These are phyloP conservation scores for Heimioporus sp. DNA, from an alignment of 768 basidiomycete genomes.

Conservation along the genomic window DNA sequence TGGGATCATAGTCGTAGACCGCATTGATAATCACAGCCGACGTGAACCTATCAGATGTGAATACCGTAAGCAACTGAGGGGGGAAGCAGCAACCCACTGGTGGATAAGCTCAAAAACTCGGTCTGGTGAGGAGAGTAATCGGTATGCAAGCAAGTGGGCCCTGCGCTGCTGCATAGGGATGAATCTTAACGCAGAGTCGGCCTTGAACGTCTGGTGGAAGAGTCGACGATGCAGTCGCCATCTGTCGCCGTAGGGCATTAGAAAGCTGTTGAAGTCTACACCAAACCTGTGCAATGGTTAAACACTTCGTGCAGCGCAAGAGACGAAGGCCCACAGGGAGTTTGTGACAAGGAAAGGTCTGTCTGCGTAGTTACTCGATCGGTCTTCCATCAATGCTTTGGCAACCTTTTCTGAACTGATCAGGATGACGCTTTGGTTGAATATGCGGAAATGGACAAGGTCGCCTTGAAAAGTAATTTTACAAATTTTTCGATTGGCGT, in stretches of 20 bases:
- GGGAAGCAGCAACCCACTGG: slow-evolving; percentile 19
- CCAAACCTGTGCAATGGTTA: neutral
- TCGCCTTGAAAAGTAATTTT: slow-evolving; percentile 2
- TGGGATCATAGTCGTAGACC: slow-evolving; percentile 15
- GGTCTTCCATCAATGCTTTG: slow-evolving; percentile 37
- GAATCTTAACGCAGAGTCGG: slow-evolving; percentile 17
- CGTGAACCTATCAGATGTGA: slow-evolving; percentile 6
- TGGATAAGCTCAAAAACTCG: slow-evolving; percentile 31
- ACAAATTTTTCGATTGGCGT: neutral
- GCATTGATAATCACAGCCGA: slow-evolving; percentile 13
- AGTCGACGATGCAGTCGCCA: slow-evolving; percentile 26
- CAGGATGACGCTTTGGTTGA: slow-evolving; percentile 22
- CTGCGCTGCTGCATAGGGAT: slow-evolving; percentile 27
- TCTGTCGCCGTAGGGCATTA: slow-evolving; percentile 20
- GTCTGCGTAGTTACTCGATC: slow-evolving; percentile 37
- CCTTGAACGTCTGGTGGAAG: slow-evolving; percentile 16
- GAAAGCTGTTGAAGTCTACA: slow-evolving; percentile 14
- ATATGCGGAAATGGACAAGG: neutral
- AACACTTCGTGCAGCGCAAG: neutral
- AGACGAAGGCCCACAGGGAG: neutral
- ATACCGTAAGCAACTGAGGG: neutral
- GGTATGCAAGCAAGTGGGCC: slow-evolving; percentile 29
- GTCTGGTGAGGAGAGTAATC: slow-evolving; percentile 32
- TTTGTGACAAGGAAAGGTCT: slow-evolving; percentile 7
- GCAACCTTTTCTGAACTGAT: slow-evolving; percentile 34